A percentile compares a stretch with the other conserved stretches of the same genome.
Conservation (phyloP, 176 grass and related monocot species). For the Themeda triandra region DNA sequence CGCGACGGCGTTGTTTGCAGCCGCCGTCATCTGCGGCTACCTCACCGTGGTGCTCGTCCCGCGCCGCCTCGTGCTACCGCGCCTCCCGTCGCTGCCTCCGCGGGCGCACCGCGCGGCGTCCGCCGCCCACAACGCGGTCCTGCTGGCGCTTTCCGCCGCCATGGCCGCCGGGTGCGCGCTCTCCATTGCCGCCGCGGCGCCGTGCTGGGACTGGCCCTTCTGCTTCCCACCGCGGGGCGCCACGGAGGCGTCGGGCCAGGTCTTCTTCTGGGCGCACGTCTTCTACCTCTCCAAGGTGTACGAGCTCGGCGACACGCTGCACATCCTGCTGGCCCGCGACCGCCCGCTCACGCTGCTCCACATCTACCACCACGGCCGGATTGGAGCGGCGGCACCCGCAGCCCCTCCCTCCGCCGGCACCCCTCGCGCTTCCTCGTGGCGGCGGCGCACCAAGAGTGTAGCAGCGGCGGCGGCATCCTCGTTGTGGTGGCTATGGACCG, state of each 20-base stretch:
- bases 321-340: slow-evolving; percentile 58
- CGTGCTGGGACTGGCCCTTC: slow-evolving; percentile 49
- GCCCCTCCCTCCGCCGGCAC: too few species aligned
- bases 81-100: slow-evolving; percentile 29
- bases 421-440: too few species aligned
- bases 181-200: slow-evolving; percentile 41
- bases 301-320: slow-evolving; percentile 86
- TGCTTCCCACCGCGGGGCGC: slow-evolving; percentile 56
- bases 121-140: slow-evolving; percentile 60
- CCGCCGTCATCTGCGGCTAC: slow-evolving; percentile 54
- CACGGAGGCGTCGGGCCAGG: slow-evolving; percentile 46
- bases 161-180: slow-evolving; percentile 73
- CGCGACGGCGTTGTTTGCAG: slow-evolving; percentile 53
- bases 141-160: slow-evolving; percentile 60
- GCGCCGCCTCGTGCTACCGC: slow-evolving; percentile 48
- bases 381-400: too few species aligned
- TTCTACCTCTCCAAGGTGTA: slow-evolving; percentile 97
- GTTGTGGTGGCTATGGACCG: too few species aligned
- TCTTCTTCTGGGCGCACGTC: slow-evolving; percentile 94
- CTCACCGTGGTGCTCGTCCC: slow-evolving; percentile 64
- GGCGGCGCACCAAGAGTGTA: too few species aligned
- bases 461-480: too few species aligned
- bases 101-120: slow-evolving; percentile 45
- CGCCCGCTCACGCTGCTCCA: slow-evolving; percentile 89
- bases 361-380: slow-evolving; percentile 98